Percentiles rank a stretch among this genome's conserved stretches.
Evolutionary conservation across 2,329 filamentous ascomycete species (phyloP).

Genomic region (Gnomoniopsis sp.): DNA sequence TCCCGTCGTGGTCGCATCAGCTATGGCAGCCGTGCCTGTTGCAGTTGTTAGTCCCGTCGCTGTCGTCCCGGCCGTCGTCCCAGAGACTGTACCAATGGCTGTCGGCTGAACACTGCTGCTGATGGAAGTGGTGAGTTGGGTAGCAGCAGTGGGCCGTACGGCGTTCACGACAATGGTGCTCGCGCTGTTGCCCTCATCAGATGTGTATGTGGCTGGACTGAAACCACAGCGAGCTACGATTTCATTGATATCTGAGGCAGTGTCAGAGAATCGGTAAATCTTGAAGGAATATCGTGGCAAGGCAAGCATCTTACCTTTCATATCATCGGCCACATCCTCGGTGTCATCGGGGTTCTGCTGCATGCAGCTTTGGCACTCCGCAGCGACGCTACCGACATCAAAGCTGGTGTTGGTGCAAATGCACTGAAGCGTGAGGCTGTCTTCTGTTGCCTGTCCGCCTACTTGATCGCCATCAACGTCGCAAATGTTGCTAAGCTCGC

Average conservation of each 20-base stretch:
- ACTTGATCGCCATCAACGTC: constrained; percentile 46
- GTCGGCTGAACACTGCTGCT: neutral
- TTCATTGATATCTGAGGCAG: constrained; percentile 30
- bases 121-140: constrained; percentile 34
- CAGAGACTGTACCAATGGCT: neutral
- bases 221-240: constrained; percentile 34
- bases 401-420: constrained; percentile 39
- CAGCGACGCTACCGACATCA: constrained; percentile 33
- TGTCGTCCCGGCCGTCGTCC: neutral
- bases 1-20: neutral
- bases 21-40: neutral
- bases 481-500: constrained; percentile 32
- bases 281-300: neutral
- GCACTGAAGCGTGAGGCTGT: constrained; percentile 36
- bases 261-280: neutral
- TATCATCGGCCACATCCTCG: constrained; percentile 10
- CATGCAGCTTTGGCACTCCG: constrained; percentile 36
- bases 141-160: constrained; percentile 28
- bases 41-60: neutral
- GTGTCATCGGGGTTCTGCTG: constrained; percentile 25
- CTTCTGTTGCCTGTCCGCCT: constrained; percentile 30
- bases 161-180: constrained; percentile 30
- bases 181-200: constrained; percentile 22
- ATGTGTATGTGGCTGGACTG: constrained; percentile 26
- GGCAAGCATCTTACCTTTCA: neutral